Evolutionary conservation across 768 basidiomycete species (phyloP), one percentile per base, ranked within the genome.

Genomic region (Neoboletus subvelutipes): DNA sequence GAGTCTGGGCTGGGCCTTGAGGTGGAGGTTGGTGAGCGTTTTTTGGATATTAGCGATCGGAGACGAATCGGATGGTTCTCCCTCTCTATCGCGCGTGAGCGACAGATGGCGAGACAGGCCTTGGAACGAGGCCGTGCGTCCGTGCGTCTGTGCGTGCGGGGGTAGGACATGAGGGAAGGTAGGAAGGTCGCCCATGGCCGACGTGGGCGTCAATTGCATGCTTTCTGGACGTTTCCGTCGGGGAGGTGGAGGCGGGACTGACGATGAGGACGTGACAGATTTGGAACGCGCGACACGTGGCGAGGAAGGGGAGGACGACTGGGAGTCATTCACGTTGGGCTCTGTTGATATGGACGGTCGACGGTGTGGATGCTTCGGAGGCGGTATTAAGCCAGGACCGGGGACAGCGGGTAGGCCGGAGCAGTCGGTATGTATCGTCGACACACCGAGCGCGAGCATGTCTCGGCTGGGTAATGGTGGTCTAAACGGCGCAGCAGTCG

Each of bases 221-320:
- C 86, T 89, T 63, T 88, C 86, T 0, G 86, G 88, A 1, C 87
- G 76, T 45, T 75, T 79, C 11, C 81, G 73, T 10, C 80, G 74
- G 6, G 76, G 69, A 1, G 81, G 81, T 0, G 83, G 83, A 0
- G 81, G 83, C 4, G 56, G 62, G 2, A 24, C 26, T 0, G 74
- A 67, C 4, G 75, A 71, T 13, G 75, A 68, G 11, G 74, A 67
- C 1, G 74, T 80, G 69, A 86, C 63, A 0, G 84, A 84, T 62
- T 78, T 83, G 37, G 82, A 83, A 12, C 86, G 77, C 47, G 76
- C 75, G 8, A 82, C 73, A 13, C 81, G 77, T 1, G 71, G 67
- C 1, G 70, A 70, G n/a, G 68, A 48, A 0, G 72, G 63, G 1
- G 68, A 62, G 6, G 71, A 65, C 5, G 68, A 56, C 22, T 50